phyloP scores from a whole-genome alignment of 768 basidiomycete genomes.

The Calocybe gangraenosa region DNA sequence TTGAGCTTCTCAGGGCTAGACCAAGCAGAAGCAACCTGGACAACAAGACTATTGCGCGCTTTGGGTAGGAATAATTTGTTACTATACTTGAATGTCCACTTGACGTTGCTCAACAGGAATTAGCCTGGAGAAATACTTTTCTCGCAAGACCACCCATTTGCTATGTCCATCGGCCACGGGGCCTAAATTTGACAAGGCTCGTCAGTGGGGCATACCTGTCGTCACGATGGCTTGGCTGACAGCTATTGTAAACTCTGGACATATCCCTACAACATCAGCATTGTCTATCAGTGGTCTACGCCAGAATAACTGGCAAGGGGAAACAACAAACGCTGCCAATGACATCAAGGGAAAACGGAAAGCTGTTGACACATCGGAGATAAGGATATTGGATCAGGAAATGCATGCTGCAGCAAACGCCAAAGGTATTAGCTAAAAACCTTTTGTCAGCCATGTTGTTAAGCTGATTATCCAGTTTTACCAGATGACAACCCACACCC shows the following conservation, averaged over 20 bases:
- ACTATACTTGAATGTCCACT: too few relatives aligned
- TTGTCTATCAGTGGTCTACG: conserved; percentile 26
- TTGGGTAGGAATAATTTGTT: conserved; percentile 50
- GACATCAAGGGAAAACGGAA: conserved; percentile 18
- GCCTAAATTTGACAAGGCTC: conserved; percentile 73
- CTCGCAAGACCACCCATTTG: conserved; percentile 70
- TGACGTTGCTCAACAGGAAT: conserved; percentile 37
- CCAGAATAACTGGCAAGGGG: background rate
- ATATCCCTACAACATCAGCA: conserved; percentile 31
- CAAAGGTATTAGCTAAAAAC: too few relatives aligned
- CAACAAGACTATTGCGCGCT: conserved; percentile 61
- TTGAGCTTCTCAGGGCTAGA: conserved; percentile 78
- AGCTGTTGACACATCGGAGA: conserved; percentile 25
- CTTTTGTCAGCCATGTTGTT: too few relatives aligned
- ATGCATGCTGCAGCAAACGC: background rate
- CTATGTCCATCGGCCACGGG: conserved; percentile 71
- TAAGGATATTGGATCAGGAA: conserved; percentile 24
- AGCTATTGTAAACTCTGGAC: conserved; percentile 50
- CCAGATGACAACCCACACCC: background rate
- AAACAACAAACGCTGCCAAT: conserved; percentile 8
- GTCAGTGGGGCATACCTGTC: conserved; percentile 76
- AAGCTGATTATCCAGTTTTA: background rate
- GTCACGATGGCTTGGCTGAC: conserved; percentile 69
- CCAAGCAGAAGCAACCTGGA: conserved; percentile 61
- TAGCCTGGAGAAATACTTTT: conserved; percentile 52